Base-by-base conservation (phyloP, 139 green algal genomes). In the Micractinium conductrix region DNA sequence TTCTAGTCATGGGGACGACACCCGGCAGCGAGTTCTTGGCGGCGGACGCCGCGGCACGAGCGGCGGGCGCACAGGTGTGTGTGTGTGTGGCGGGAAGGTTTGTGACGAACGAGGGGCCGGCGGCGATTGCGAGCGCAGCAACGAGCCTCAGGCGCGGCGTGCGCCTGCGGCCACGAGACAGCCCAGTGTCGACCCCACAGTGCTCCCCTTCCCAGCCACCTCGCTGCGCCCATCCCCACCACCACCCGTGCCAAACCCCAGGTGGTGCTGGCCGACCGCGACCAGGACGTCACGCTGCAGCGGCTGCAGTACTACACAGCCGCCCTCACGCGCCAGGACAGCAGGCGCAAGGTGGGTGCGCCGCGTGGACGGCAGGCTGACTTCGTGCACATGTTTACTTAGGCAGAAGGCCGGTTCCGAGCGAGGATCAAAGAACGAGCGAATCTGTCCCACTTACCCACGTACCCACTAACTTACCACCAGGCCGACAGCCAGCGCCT, bases 21-120 rank as follows among this genome's bases (percentile, higher is more conserved):
- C 80, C 86, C 7, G 88, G 88, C n/a, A 78, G 69, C 22, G 88
- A 91, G 70, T 91, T 91, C n/a, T 50, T 87, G 12, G 83, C 81
- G 19, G 78, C 78, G 2, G 53, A 62, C 35, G 62, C 63, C 43
- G 62, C 78, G 43, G 78, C 78, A 0, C 62, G 28, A 14, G 62
- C 26, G 9, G 44, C 37, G 14, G 78, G 78, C 2, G 42, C 62
- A 12, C 62, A 75, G 78, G 76, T 38, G 38, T 33, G 76, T 3
- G 28, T 16, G 44, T 0, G 10, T 7, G 65, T 21, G 24, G n/a
- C n/a, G 68, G 17, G 28, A 22, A 72, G 24, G 14, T 43, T 17
- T 55, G 79, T 78, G 14, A 58, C 12, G 48, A 58, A 14, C 10
- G 38, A 30, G 9, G 14, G 10, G 10, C 67, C 60, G 22, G 28